Evolutionary conservation across 495 filamentous ascomycete species (phyloP), one percentile per base, ranked within the genome.

Genomic region (Penicillium paradoxum): DNA sequence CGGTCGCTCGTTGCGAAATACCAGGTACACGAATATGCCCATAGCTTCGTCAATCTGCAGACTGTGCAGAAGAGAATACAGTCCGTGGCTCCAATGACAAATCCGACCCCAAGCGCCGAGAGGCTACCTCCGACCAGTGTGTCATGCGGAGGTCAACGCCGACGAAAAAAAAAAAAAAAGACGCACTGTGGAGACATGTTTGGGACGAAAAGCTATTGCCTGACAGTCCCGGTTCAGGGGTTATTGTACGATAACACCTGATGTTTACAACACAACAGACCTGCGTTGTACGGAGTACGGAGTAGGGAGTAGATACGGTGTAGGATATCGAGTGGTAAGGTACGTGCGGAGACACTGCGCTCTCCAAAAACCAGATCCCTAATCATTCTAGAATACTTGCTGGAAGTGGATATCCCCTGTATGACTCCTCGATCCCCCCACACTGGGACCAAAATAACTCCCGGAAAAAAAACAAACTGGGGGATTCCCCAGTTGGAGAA

Each of bases 161-260:
- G 61, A 61, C 15, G 33, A 19, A 51, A 64, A 63, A 61, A 19
- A 27, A 19, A 51, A 64, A 63, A 36, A 65, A 65, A 62, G 56
- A 54, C 62, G 62, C 59, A 64, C 49, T 52, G 59, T 62, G 59
- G 62, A 56, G 49, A 54, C 54, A 41, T n/a, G 47, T 56, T 45
- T 50, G 45, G 47, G 53, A 51, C 30, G 3, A 43, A 25, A 14
- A 7, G 15, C 45, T 7, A 24, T 38, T 18, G 41, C 22, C 45
- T 45, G 50, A 38, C n/a, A 6, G 18, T 34, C 8, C 33, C 18
- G 19, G 38, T 2, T 24, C 19, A 15, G 19, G 30, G 27, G 43
- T 14, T n/a, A n/a, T n/a, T n/a, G n/a, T n/a, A n/a, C n/a, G n/a
- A n/a, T n/a, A n/a, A n/a, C n/a, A n/a, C n/a, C n/a, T n/a, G n/a